phyloP scores from a whole-genome alignment of 225 moss, liverwort and hornwort species.

The Ulota crispa region DNA sequence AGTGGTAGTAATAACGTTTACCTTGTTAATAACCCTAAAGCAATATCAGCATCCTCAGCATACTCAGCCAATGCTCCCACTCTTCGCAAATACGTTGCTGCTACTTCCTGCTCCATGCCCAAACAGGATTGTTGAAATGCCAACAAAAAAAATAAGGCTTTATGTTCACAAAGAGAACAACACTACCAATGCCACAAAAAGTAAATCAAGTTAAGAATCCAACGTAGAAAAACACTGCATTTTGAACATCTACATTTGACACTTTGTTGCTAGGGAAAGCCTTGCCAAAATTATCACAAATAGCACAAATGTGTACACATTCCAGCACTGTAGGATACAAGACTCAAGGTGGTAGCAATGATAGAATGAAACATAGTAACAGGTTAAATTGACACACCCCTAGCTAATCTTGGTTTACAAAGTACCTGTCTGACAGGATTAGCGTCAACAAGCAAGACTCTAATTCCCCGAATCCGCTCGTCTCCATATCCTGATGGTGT shows the following conservation, averaged over 20 bases:
- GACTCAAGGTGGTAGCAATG: neutral
- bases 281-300: neutral
- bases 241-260: neutral
- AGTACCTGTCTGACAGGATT: slow-evolving; percentile 83
- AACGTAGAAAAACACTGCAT: neutral
- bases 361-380: neutral
- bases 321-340: neutral
- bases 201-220: neutral
- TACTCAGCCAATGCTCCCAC: slow-evolving; percentile 52
- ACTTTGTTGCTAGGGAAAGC: neutral
- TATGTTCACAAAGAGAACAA: neutral
- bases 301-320: neutral
- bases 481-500: slow-evolving; percentile 54
- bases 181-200: neutral
- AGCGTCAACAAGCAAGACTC: slow-evolving; percentile 71
- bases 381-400: neutral
- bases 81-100: slow-evolving; percentile 57
- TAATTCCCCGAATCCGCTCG: slow-evolving; percentile 62
- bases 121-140: neutral
- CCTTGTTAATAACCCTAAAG: slow-evolving; percentile 43
- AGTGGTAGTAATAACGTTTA: neutral
- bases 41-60: slow-evolving; percentile 42
- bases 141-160: neutral
- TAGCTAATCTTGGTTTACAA: neutral
- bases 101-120: slow-evolving; percentile 51